Conservation (phyloP, 2,329 filamentous ascomycete genomes). For the Fusarium ramigenum region DNA sequence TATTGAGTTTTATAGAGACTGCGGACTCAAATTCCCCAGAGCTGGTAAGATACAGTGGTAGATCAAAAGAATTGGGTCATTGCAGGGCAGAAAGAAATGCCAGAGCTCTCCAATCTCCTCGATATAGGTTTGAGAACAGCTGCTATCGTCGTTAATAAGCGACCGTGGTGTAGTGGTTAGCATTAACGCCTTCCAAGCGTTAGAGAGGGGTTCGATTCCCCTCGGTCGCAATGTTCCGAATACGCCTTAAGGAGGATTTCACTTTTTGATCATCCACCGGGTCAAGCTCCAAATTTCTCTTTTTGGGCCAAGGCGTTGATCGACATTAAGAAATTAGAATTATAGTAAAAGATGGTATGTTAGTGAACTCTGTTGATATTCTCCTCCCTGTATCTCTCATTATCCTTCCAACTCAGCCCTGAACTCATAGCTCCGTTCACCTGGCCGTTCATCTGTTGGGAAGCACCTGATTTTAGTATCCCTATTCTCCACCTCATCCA, state of each 20-base stretch:
- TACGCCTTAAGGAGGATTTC: accelerated
- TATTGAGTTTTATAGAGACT: too few relatives aligned
- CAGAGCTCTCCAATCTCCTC: accelerated
- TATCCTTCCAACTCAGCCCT: constrained; percentile 23
- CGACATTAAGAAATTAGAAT: not conserved
- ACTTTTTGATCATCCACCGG: not conserved
- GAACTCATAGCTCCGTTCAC: constrained; percentile 21
- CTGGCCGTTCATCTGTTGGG: constrained; percentile 6
- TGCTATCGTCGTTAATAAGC: not conserved
- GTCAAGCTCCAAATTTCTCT: too few relatives aligned
- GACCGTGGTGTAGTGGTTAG: constrained; percentile 25
- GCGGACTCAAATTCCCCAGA: not conserved
- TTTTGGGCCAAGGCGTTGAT: too few relatives aligned
- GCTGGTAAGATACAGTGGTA: not conserved
- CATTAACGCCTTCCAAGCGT: constrained; percentile 27
- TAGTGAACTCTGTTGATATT: not conserved
- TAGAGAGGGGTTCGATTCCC: constrained; percentile 25
- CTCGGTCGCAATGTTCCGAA: not conserved
- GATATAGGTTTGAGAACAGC: accelerated
- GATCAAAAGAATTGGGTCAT: too few relatives aligned
- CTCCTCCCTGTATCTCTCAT: not conserved
- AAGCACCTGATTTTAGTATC: constrained; percentile 25
- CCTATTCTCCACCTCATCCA: constrained; percentile 13
- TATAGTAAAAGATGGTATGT: not conserved
- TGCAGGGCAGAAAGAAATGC: not conserved